Conservation (phyloP, 768 basidiomycete species). For the Pluteus cervinus region DNA sequence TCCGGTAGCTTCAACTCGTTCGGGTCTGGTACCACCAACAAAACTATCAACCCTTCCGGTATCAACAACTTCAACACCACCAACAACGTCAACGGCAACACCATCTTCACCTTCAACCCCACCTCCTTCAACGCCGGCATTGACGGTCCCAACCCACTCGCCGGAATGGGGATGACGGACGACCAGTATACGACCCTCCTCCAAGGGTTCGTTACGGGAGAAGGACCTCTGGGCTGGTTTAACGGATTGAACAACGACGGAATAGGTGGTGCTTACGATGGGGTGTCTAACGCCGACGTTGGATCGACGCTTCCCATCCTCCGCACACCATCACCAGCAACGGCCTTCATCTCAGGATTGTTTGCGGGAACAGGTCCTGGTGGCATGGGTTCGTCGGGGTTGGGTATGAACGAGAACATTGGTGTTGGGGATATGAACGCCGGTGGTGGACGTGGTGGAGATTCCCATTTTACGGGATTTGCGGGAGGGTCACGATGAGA, state of each 20-base stretch:
- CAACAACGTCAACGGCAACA: neutral
- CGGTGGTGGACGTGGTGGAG: neutral
- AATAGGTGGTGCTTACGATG: slow-evolving; percentile 7
- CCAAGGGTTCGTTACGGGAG: slow-evolving; percentile 64
- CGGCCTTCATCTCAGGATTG: slow-evolving; percentile 6
- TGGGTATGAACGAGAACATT: slow-evolving; percentile 5
- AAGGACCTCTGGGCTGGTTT: slow-evolving; percentile 42
- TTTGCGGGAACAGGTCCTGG: slow-evolving; percentile 5
- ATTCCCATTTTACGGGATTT: too few relatives aligned
- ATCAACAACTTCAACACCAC: neutral
- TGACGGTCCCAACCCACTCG: slow-evolving; percentile 71
- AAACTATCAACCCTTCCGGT: too few relatives aligned
- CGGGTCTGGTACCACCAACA: neutral
- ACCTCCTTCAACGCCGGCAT: neutral
- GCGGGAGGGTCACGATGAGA: too few relatives aligned
- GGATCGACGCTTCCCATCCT: neutral
- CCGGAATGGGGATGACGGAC: slow-evolving; percentile 82
- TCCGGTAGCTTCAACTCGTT: neutral
- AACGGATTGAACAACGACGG: slow-evolving; percentile 13
- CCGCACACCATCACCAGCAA: neutral
- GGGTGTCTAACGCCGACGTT: slow-evolving; percentile 7
- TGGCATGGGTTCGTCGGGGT: neutral
- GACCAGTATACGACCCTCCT: slow-evolving; percentile 82
- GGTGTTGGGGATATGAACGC: neutral
- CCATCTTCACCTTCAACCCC: neutral